Evolutionary conservation across 495 filamentous ascomycete genomes (phyloP).

Genomic region (Xylaria bambusicola): DNA sequence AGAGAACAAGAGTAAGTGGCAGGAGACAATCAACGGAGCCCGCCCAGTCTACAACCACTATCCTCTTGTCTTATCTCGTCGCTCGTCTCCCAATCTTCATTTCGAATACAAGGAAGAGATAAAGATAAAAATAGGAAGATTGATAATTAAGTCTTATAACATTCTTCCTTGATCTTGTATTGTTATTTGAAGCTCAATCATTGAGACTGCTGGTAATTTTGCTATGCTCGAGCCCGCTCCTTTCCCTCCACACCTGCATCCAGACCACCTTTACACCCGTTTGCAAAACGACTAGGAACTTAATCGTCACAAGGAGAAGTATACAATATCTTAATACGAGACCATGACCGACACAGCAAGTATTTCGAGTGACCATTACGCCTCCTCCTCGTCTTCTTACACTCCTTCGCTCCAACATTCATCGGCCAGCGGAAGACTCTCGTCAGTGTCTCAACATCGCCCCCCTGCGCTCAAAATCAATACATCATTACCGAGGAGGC

Average conservation of each 20-base stretch:
- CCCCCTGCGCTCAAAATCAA: slow-evolving; percentile 10
- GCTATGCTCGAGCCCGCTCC: slow-evolving; percentile 17
- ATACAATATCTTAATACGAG: neutral
- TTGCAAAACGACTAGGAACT: slow-evolving; percentile 12
- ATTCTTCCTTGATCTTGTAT: neutral
- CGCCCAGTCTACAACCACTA: slow-evolving; percentile 10
- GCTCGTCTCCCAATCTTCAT: neutral
- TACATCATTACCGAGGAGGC: slow-evolving; percentile 3
- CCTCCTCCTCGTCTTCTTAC: slow-evolving; percentile 13
- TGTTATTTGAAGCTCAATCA: slow-evolving; percentile 8
- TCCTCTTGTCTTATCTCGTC: slow-evolving; percentile 22
- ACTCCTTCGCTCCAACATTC: slow-evolving; percentile 8
- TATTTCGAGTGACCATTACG: slow-evolving; percentile 12
- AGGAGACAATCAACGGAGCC: slow-evolving; percentile 16
- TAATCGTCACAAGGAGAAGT: neutral
- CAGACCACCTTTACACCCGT: neutral
- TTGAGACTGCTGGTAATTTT: slow-evolving; percentile 10
- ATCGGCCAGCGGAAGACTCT: neutral
- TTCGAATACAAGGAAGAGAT: neutral
- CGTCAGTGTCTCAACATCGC: slow-evolving; percentile 14
- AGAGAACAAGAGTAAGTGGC: slow-evolving; percentile 16
- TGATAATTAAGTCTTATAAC: slow-evolving; percentile 2
- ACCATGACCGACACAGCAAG: slow-evolving; percentile 20
- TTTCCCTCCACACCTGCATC: slow-evolving; percentile 8
- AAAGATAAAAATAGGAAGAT: neutral